A percentile compares a stretch with the other conserved stretches of the same genome.
phyloP scores from a whole-genome alignment of 805 yeast genomes.

The Sugiyamaella lignohabitans region DNA sequence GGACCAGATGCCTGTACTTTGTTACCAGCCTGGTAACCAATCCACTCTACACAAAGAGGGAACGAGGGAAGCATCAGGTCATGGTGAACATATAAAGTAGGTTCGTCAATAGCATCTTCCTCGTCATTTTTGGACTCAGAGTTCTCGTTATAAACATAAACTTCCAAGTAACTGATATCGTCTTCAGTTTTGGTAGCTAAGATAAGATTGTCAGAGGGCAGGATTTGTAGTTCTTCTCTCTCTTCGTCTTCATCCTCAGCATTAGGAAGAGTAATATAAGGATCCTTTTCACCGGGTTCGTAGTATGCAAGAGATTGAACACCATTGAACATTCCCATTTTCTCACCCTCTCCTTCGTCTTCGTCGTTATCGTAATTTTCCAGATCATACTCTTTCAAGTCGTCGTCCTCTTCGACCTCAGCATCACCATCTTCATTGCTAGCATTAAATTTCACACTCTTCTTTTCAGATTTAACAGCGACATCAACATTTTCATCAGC shows the following conservation, averaged over 20 bases:
- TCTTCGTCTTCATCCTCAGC: slow-evolving; percentile 66
- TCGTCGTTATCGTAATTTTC: slow-evolving; percentile 58
- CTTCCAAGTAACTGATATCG: slow-evolving; percentile 85
- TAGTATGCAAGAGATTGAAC: slow-evolving; percentile 36
- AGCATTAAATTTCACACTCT: slow-evolving; percentile 2
- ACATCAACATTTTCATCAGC: slow-evolving; percentile 6
- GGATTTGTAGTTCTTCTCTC: slow-evolving; percentile 74
- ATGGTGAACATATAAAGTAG: slow-evolving; percentile 85
- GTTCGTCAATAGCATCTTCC: slow-evolving; percentile 61
- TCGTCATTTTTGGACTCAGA: slow-evolving; percentile 66
- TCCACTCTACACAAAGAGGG: slow-evolving; percentile 95
- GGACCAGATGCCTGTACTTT: slow-evolving; percentile 30
- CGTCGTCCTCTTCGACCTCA: slow-evolving; percentile 55
- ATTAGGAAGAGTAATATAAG: slow-evolving; percentile 54
- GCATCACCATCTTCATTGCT: slow-evolving; percentile 12
- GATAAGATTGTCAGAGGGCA: slow-evolving; percentile 83
- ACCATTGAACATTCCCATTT: slow-evolving; percentile 42
- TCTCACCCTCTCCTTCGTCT: slow-evolving; percentile 47
- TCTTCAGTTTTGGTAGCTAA: slow-evolving; percentile 94
- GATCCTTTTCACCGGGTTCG: slow-evolving; percentile 45
- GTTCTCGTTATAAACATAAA: slow-evolving; percentile 90
- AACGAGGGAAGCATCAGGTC: slow-evolving; percentile 95
- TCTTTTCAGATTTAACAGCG: too few species aligned
- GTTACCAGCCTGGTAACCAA: slow-evolving; percentile 59
- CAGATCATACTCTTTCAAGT: slow-evolving; percentile 78